Evolutionary conservation across 2,329 filamentous ascomycete genomes (phyloP), one percentile per base, ranked within the genome.

Genomic region (Fusarium sp.): DNA sequence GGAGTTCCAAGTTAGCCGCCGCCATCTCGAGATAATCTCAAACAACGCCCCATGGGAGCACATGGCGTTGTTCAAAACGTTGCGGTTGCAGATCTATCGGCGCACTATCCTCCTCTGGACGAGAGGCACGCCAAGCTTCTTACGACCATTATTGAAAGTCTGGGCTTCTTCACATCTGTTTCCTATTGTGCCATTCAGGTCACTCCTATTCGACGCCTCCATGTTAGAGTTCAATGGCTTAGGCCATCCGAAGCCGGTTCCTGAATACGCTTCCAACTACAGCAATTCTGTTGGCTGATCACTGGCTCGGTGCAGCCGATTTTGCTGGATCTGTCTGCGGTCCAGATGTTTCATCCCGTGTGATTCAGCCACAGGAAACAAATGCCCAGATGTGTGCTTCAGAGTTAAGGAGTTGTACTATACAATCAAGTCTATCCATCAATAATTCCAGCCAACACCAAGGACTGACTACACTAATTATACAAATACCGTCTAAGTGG

Each of bases 201-300:
- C 66, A 55, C 36, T 60, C 67, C 67, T 39, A 70, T 70, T 60
- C 44, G 52, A 26, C 30, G 47, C 52, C 44, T 38, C 57, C 45
- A 20, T 42, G 54, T 70, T 70, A 66, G 59, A 70, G 58, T 70
- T 70, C 52, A 54, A 48, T 65, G 59, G 66, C 66, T 65, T 65
- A 22, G 68, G 26, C 38, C 28, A 62, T 38, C 36, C 44, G 42
- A 39, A 68, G 66, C 52, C 47, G 65, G 67, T 70, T 60, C 67
- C 66, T 70, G 66, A 50, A 60, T 34, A 50, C 22, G 30, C 22
- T 32, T 39, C 47, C 47, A 56, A 54, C 34, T 59, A 54, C 26
- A 41, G 58, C 34, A 54, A 38, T 67, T 28, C 41, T 68, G 26
- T 44, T 67, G 56, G 62, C 58, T 54, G 66, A 70, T 65, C 66